Evolutionary conservation across 805 yeast species (phyloP).

Genomic region (Saturnispora sanitii): DNA sequence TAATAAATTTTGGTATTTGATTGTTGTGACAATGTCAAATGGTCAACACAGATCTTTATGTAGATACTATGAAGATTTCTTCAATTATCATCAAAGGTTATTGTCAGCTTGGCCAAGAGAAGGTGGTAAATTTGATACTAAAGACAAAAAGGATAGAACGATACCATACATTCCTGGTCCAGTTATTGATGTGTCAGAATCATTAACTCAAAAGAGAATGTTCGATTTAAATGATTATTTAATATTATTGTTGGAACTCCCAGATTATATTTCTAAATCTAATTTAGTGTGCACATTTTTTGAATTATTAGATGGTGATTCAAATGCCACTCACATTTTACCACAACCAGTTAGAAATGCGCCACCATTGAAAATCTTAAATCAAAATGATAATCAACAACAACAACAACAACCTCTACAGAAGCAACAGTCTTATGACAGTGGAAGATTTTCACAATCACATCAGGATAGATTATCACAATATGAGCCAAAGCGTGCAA

Average conservation of each 20-base stretch:
- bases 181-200: slow-evolving; percentile 77
- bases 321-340: slow-evolving; percentile 15
- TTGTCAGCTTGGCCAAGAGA: slow-evolving; percentile 82
- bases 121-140: slow-evolving; percentile 72
- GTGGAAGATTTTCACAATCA: slow-evolving; percentile 37
- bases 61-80: slow-evolving; percentile 91
- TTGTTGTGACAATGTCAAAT: slow-evolving; percentile 54
- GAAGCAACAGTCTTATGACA: slow-evolving; percentile 26
- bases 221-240: slow-evolving; percentile 46
- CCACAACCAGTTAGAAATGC: slow-evolving; percentile 23
- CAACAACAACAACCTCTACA: slow-evolving; percentile 11
- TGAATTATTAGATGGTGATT: slow-evolving; percentile 53
- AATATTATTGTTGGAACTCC: slow-evolving; percentile 53
- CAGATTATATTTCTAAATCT: slow-evolving; percentile 64
- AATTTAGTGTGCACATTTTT: slow-evolving; percentile 63
- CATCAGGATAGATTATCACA: slow-evolving; percentile 47
- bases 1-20: slow-evolving; percentile 82
- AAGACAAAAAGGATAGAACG: slow-evolving; percentile 67
- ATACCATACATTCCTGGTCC: slow-evolving; percentile 97
- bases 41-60: slow-evolving; percentile 67
- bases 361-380: slow-evolving; percentile 23
- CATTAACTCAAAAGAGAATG: slow-evolving; percentile 43
- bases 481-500: slow-evolving; percentile 27
- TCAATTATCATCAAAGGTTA: slow-evolving; percentile 79
- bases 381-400: slow-evolving; percentile 14